Evolutionary conservation across 306 rosid species (phyloP), one percentile per base, ranked within the genome.

Genomic region (Rosa multiflora): DNA sequence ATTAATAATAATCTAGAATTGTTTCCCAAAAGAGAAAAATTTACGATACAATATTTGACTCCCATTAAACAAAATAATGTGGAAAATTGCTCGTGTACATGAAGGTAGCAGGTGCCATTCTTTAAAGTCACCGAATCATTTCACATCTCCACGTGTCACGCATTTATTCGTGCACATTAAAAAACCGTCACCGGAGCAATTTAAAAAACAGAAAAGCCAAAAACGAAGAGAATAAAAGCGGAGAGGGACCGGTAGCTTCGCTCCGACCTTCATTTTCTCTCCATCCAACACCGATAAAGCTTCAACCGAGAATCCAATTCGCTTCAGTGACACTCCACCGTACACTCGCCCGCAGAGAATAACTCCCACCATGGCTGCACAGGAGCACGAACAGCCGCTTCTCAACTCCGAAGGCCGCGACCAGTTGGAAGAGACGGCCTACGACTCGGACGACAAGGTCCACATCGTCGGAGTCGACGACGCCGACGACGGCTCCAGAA

Each of bases 381-480:
- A 85, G 14, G 85, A 88, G 37, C 55, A 61, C 42, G 76, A 78
- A 8, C 94, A 79, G 26, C 93, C 94, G 10, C 86, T 94, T 61
- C 47, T 94, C 74, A 56, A 20, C 42, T 82, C 90, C 14, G 59
- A 63, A 2, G 37, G 37, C 72, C 85, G 77, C 14, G 90, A 82
- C 15, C 53, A 6, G 23, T 4, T 67, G 18, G 67, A 80, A 51
- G 91, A 92, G 70, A 80, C 88, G 0, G 98, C 99, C 20, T 95
- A 93, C 72, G 94, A 89, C 68, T 78, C 88, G 3, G 84, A 84
- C 48, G 96, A 93, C 74, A 87, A 95, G 79, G 82, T 95, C 1
- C 86, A 83, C 20, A 84, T 95, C 2, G 80, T 90, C 1, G 97
- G 97, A 46, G 48, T 86, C 74, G 88, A 82, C 69, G 94, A 85